Base-by-base conservation (phyloP, 2,329 filamentous ascomycete species). In the Fusarium bulbicola region DNA sequence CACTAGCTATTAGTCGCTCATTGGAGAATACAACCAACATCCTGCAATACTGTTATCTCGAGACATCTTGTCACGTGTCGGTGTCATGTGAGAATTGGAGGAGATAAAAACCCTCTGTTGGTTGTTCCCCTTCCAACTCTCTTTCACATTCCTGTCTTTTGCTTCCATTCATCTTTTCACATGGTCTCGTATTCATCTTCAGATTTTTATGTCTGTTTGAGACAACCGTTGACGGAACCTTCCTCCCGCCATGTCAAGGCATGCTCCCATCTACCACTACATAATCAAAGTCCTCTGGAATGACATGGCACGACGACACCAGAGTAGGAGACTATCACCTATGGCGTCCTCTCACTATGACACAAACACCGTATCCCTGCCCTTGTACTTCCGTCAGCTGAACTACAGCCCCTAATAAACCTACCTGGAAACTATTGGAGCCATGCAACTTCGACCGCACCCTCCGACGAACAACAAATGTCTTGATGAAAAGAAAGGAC, bases 11-110 rank as follows among this genome's bases (percentile, higher is more conserved):
- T 54, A 58, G 63, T 37, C 63, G 34, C 49, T 65, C 63, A n/a
- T 74, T 74, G 39, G 32, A 39, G 46, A 63, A 72, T 68, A 43
- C 30, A 59, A 54, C 30, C 32, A 32, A 57, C 36, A 66, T 64
- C 36, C n/a, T 56, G 61, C 59, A 43, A 66, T 49, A 24, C 24
- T 56, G 30, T 63, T 63, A 16, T n/a, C 46, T 24, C 39, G 39
- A 43, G 56, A 32, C n/a, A 46, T 34, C 37, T 40, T 42, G 36
- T 64, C 62, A 47, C 59, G 65, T 69, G 46, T 30, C 32, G 21
- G 12, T 46, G 36, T 59, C 53, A 63, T 49, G 53, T 49, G 54
- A 26, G 28, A 52, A 45, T n/a, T 36, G 15, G 24, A 61, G 20
- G 24, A 61, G 20, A 32, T 39, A 53, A 63, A 63, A 34, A 21